phyloP scores from a whole-genome alignment of 768 basidiomycete genomes.

The Naematelia aurantialba region DNA sequence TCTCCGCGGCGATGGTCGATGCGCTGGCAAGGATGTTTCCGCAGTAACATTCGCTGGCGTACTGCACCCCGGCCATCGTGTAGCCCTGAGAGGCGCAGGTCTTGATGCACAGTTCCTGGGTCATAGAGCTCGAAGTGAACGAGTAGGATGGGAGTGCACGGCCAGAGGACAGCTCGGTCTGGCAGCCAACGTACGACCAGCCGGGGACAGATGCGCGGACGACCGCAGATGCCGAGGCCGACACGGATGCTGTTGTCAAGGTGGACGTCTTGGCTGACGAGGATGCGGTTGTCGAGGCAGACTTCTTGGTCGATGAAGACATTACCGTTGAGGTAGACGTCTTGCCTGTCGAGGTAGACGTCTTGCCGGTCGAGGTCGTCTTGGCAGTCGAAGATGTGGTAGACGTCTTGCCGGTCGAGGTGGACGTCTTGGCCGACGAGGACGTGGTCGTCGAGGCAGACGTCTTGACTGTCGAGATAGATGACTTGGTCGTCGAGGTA shows the following conservation, averaged over 20 bases:
- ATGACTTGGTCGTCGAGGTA: neutral
- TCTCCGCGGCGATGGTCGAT: slow-evolving; percentile 52
- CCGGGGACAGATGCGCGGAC: slow-evolving; percentile 11
- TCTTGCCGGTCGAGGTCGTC: neutral
- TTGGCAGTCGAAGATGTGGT: neutral
- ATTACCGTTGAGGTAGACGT: no score
- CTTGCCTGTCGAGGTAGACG: neutral
- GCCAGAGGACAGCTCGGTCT: slow-evolving; percentile 26
- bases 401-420: neutral
- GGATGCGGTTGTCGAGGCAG: neutral
- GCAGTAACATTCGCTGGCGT: slow-evolving; percentile 26
- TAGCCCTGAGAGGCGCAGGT: slow-evolving; percentile 60
- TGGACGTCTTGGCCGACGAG: neutral
- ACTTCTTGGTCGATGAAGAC: neutral
- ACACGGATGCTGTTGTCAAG: neutral
- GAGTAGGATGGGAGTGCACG: slow-evolving; percentile 43
- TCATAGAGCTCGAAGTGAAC: slow-evolving; percentile 53
- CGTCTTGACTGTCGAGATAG: no score
- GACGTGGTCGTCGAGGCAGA: neutral
- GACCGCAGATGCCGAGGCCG: neutral
- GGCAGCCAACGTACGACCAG: slow-evolving; percentile 38
- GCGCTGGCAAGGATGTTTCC: slow-evolving; percentile 67
- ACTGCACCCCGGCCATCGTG: slow-evolving; percentile 70
- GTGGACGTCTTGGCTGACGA: neutral
- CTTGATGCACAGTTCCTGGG: slow-evolving; percentile 63